phyloP scores from a whole-genome alignment of 768 basidiomycete species.

The Pholiota molesta region DNA sequence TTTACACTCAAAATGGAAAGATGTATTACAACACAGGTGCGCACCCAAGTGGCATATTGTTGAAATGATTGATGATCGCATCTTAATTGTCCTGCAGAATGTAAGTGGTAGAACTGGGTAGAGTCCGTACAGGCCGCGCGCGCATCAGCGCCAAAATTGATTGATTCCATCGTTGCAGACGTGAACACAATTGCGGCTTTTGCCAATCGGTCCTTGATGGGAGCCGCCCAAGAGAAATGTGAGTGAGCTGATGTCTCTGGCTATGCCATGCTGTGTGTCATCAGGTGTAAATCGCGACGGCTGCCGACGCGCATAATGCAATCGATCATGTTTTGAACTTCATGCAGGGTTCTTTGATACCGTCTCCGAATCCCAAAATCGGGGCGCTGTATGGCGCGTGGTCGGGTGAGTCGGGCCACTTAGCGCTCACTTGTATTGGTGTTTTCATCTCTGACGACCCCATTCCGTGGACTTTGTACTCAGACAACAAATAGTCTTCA shows the following conservation, averaged over 20 bases:
- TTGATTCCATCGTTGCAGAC: conserved; percentile 30
- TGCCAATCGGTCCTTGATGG: conserved; percentile 56
- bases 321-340: neutral
- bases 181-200: conserved; percentile 46
- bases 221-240: conserved; percentile 57
- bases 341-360: conserved; percentile 50
- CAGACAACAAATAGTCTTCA: conserved; percentile 62
- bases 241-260: conserved; percentile 4
- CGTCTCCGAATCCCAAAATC: conserved; percentile 43
- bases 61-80: neutral
- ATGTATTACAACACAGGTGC: conserved; percentile 54
- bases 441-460: neutral
- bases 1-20: conserved; percentile 24
- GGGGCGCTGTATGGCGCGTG: conserved; percentile 57
- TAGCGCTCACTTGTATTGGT: neutral
- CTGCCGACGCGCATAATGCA: neutral
- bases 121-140: neutral
- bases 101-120: conserved; percentile 6
- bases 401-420: conserved; percentile 39
- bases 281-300: neutral
- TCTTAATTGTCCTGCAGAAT: conserved; percentile 11
- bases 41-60: neutral
- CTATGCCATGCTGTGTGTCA: neutral
- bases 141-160: conserved; percentile 1
- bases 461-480: conserved; percentile 18